These are phyloP conservation scores for Daldinia vernicosa DNA, from an alignment of 495 filamentous ascomycete genomes.

Conservation along the genomic window DNA sequence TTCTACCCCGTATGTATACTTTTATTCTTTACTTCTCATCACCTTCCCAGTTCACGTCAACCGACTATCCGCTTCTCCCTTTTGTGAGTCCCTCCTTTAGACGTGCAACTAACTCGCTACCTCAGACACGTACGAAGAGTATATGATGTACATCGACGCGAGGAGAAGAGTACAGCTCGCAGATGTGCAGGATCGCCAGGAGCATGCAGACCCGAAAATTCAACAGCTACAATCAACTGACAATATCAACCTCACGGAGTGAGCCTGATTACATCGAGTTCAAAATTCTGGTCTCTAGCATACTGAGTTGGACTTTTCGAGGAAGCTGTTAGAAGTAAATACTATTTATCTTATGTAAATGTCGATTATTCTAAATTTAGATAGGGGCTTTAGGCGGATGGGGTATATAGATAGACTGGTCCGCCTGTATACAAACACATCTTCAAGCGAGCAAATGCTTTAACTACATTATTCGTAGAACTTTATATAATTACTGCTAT, in stretches of 20 bases:
- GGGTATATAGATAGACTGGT: neutral
- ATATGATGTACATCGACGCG: slow-evolving; percentile 83
- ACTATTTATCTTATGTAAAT: neutral
- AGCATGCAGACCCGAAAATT: slow-evolving; percentile 20
- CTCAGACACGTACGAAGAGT: slow-evolving; percentile 71
- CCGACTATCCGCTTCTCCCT: neutral
- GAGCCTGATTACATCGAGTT: neutral
- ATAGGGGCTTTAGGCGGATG: neutral
- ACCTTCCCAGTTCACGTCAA: neutral
- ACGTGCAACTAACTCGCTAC: neutral
- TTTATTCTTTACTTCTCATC: neutral
- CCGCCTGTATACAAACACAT: neutral
- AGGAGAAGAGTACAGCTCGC: slow-evolving; percentile 62
- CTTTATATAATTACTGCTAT: no score
- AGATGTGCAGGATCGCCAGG: slow-evolving; percentile 42
- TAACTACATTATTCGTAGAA: no score
- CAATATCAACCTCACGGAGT: slow-evolving; percentile 42
- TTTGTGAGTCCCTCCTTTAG: neutral
- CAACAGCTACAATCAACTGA: slow-evolving; percentile 16
- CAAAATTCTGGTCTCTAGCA: neutral
- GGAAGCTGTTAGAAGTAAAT: neutral
- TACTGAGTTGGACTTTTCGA: neutral
- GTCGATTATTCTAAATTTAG: neutral
- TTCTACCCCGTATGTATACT: slow-evolving; percentile 65
- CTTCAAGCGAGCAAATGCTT: neutral